A percentile compares a stretch with the other conserved stretches of the same genome.
These are phyloP conservation scores for Paramecium sonneborni DNA, from an alignment of 73 alveolate genomes.

Conservation along the genomic window DNA sequence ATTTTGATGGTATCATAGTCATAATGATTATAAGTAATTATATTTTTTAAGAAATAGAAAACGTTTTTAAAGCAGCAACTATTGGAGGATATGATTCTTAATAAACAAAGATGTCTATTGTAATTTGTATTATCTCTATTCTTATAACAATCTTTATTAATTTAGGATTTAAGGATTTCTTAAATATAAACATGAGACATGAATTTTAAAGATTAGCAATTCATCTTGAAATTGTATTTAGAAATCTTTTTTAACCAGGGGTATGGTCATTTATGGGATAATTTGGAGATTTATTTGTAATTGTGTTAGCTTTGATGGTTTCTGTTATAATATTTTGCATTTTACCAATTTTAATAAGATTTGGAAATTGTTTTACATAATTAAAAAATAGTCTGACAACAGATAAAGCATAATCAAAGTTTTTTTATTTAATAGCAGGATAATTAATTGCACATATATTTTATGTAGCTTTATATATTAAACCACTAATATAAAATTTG, in stretches of 20 bases:
- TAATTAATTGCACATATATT: background rate
- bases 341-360: conserved; percentile 15
- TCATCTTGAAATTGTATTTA: conserved; percentile 13
- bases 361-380: conserved; percentile 46
- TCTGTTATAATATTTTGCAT: background rate
- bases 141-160: background rate
- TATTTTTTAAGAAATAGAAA: background rate
- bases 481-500: background rate
- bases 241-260: conserved; percentile 4
- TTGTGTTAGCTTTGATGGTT: background rate
- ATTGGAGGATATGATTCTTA: conserved; percentile 37
- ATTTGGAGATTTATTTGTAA: conserved; percentile 23
- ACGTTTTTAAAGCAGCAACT: background rate
- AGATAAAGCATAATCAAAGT: background rate
- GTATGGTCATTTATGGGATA: conserved; percentile 34
- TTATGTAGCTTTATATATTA: background rate
- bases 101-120: conserved; percentile 38
- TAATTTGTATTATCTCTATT: background rate
- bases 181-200: conserved; percentile 13
- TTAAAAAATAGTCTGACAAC: background rate
- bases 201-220: conserved; percentile 15
- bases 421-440: background rate
- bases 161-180: conserved; percentile 19
- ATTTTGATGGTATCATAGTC: conserved; percentile 23
- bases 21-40: background rate